These are phyloP conservation scores for Botrytis elliptica DNA, from an alignment of 2,329 filamentous ascomycete species.

Conservation along the genomic window DNA sequence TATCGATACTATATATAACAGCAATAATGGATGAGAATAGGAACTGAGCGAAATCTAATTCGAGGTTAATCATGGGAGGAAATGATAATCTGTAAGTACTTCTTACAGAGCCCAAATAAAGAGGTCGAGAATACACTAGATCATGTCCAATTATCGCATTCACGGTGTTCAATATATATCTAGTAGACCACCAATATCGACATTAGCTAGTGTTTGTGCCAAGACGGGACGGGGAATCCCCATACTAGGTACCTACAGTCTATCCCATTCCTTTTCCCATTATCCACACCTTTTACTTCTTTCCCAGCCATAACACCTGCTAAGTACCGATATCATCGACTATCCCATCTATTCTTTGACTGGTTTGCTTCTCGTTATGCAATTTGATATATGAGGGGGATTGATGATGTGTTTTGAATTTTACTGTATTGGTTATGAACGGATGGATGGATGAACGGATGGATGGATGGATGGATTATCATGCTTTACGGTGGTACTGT, in stretches of 20 bases:
- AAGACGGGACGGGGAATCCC: neutral
- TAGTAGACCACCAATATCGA: neutral
- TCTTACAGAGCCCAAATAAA: neutral
- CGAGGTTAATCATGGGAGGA: neutral
- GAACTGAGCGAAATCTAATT: neutral
- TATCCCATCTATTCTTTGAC: neutral
- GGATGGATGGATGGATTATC: no score
- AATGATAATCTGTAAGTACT: neutral
- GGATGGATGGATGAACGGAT: no score
- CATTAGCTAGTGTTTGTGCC: neutral
- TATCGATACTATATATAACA: neutral
- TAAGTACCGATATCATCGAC: neutral
- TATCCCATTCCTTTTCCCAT: neutral
- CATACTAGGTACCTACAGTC: neutral
- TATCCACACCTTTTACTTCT: neutral
- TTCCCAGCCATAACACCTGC: neutral
- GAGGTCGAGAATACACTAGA: neutral
- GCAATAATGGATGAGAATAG: neutral
- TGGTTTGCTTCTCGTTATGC: neutral
- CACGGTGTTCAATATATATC: neutral
- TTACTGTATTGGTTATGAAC: no score
- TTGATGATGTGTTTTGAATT: neutral
- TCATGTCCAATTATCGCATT: neutral
- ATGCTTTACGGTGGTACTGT: no score
- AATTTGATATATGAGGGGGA: neutral